These are phyloP conservation scores for Anethum foeniculum DNA, from an alignment of 140 eudicot genomes.

Conservation along the genomic window DNA sequence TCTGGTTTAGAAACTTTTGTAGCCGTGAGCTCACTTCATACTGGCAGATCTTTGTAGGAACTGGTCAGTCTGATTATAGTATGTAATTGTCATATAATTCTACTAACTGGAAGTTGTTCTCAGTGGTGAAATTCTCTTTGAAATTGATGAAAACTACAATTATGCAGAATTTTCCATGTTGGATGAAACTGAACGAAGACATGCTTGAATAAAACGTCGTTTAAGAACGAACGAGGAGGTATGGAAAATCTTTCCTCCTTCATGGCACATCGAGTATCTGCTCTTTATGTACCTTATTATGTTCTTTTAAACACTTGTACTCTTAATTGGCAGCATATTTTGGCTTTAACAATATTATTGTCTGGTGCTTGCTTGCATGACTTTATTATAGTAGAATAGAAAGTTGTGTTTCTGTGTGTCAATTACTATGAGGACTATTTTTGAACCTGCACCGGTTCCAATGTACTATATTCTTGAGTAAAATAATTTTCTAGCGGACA, in stretches of 20 bases:
- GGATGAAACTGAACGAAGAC: slow-evolving; percentile 93
- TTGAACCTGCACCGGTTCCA: not conserved
- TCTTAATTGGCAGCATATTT: not conserved
- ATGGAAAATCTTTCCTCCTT: slow-evolving; percentile 90
- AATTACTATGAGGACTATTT: not conserved
- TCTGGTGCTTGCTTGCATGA: not conserved
- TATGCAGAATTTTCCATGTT: slow-evolving; percentile 72
- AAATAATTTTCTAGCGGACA: not conserved
- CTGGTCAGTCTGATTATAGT: slow-evolving; percentile 44
- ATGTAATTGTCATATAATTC: not conserved
- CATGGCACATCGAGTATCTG: slow-evolving; percentile 91
- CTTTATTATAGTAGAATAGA: not conserved
- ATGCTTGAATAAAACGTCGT: slow-evolving; percentile 96
- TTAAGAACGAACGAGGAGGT: slow-evolving; percentile 86
- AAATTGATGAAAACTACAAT: slow-evolving; percentile 12
- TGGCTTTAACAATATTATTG: not conserved
- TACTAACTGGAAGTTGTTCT: not conserved
- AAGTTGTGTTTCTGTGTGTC: not conserved
- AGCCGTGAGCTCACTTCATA: slow-evolving; percentile 90
- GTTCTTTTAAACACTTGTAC: not conserved
- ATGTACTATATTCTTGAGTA: not conserved
- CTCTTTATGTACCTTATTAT: slow-evolving; percentile 26
- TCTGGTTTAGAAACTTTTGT: slow-evolving; percentile 78
- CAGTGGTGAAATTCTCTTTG: not conserved
- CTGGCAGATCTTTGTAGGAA: slow-evolving; percentile 90